Base-by-base conservation (phyloP, 768 basidiomycete genomes). In the Gloeopeniophorella convolvens region DNA sequence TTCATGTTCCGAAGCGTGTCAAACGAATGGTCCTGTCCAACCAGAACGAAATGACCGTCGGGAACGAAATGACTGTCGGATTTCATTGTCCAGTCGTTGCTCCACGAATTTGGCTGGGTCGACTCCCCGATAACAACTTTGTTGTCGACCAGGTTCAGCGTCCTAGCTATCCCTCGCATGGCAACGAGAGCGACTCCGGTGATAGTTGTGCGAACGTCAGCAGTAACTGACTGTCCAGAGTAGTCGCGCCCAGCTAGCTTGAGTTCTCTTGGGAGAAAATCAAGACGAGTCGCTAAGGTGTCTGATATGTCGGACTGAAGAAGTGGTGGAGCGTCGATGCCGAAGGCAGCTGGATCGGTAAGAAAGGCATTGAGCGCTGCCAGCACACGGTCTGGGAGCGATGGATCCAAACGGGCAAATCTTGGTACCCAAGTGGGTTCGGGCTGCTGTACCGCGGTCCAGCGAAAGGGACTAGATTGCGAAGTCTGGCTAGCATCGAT, bases 361-460 rank as follows among this genome's bases (percentile, higher is more conserved):
- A 50, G 50, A n/a, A 50, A 26, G 23, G 42, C 28, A 23, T 36
- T 34, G 5, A 50, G 28, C 27, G 34, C 35, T 35, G 23, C 30
- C 15, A 44, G 35, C 26, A 50, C 24, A 16, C 50, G 42, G 28
- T 20, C 16, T 1, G 50, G 42, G 39, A 50, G 42, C 2, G 50
- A 37, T 12, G 35, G 42, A 43, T 50, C 50, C 23, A 50, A 35
- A 6, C 28, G 16, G 27, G 50, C 50, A 10, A 45, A 45, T 24
- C 28, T 45, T 9, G 50, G 50, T 2, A 12, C 42, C 16, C 36
- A 34, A 7, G 15, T 7, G 3, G 27, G 16, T 16, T 43, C 49
- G 34, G 43, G 42, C 16, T 45, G 50, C 28, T 44, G 35, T 5
- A 50, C 42, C 12, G 50, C 42, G 13, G 50, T 50, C 50, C 50